phyloP scores from a whole-genome alignment of 2,329 filamentous ascomycete species.

The Calonectria honghensis region DNA sequence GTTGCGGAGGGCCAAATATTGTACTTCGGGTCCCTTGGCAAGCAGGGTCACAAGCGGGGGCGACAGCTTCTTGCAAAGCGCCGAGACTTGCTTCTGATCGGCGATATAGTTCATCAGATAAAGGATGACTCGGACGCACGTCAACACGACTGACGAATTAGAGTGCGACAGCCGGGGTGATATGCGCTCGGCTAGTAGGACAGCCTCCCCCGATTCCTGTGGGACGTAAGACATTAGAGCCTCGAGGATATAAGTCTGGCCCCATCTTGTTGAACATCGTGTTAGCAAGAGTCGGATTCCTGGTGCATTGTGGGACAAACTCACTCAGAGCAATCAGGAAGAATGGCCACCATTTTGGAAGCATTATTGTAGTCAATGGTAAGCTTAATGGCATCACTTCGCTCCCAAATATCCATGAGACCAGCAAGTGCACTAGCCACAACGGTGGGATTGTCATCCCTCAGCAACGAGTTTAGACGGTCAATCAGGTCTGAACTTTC shows the following conservation, averaged over 20 bases:
- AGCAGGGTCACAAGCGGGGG: conserved; percentile 95
- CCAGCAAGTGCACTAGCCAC: conserved; percentile 94
- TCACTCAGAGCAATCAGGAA: conserved; percentile 97
- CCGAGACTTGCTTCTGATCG: conserved; percentile 90
- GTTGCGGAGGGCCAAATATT: conserved; percentile 95
- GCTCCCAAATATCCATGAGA: conserved; percentile 98
- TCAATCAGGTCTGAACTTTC: conserved; percentile 95
- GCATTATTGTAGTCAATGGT: conserved; percentile 98
- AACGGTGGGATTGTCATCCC: conserved; percentile 97
- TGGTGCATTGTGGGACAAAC: conserved; percentile 58
- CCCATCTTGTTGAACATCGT: conserved; percentile 80
- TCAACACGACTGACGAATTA: conserved; percentile 96
- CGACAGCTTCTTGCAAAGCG: conserved; percentile 92
- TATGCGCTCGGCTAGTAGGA: conserved; percentile 93
- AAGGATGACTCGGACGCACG: conserved; percentile 95
- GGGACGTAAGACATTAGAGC: conserved; percentile 98
- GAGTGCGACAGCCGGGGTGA: conserved; percentile 96
- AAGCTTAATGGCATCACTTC: conserved; percentile 97
- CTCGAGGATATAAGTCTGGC: conserved; percentile 98
- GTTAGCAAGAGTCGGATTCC: conserved; percentile 38
- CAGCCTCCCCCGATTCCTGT: conserved; percentile 90
- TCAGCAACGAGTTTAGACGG: conserved; percentile 88
- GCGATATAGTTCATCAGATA: conserved; percentile 99
- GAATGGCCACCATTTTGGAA: conserved; percentile 97
- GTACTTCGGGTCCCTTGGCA: conserved; percentile 98